phyloP scores from a whole-genome alignment of 2,329 filamentous ascomycete species.

The Bretziella fagacearum region DNA sequence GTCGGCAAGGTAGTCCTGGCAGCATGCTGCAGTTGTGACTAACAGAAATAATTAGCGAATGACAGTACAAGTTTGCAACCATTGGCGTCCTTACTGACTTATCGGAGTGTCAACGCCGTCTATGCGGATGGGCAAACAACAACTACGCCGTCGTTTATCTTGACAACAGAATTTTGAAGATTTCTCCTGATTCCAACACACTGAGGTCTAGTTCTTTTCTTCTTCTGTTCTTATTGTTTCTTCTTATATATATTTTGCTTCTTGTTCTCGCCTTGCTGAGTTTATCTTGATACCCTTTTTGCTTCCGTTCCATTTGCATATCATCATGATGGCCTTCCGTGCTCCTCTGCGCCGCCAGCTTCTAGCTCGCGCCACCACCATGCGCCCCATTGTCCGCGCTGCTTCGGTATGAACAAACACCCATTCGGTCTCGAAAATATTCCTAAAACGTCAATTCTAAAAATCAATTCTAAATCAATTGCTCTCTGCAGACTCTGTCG shows the following conservation, averaged over 20 bases:
- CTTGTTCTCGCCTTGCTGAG: not conserved
- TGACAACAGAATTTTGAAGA: too few relatives aligned
- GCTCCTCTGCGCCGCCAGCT: conserved; percentile 25
- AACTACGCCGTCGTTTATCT: not conserved
- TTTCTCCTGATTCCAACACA: too few relatives aligned
- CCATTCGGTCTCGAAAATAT: not conserved
- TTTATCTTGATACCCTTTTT: conserved; percentile 4
- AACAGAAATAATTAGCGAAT: conserved; percentile 8
- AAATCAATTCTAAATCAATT: not conserved
- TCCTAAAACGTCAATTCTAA: not conserved
- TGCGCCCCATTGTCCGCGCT: conserved; percentile 22
- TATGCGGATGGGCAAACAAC: not conserved
- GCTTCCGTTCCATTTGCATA: not conserved
- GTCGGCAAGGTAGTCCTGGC: not conserved
- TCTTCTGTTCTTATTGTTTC: not conserved
- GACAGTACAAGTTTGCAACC: not conserved
- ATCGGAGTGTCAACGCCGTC: conserved; percentile 13
- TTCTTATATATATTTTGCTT: not conserved
- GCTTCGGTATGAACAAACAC: conserved; percentile 19
- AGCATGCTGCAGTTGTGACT: conserved; percentile 10
- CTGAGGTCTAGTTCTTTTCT: not conserved
- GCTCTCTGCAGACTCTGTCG: conserved; percentile 23
- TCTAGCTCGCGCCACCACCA: conserved; percentile 20
- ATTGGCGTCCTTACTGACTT: not conserved
- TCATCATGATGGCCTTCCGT: conserved; percentile 26